Base-by-base conservation (phyloP, 768 basidiomycete genomes). In the Boletellus sp. region DNA sequence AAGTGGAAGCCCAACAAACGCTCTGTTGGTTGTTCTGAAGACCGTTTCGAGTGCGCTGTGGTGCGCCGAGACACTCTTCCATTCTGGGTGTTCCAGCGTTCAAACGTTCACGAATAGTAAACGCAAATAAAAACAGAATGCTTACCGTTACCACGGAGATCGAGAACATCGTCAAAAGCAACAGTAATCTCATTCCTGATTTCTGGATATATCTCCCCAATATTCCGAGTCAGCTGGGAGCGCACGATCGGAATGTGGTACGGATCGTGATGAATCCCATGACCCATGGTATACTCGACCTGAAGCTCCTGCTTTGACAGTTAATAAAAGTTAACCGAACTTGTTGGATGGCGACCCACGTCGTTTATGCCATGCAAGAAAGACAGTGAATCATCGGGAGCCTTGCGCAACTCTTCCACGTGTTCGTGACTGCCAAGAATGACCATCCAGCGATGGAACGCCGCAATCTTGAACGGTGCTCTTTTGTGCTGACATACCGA, bases 1-100 rank as follows among this genome's bases (percentile, higher is more conserved):
- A 2, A 75, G 34, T 5, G 76, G 75, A 23, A 70, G 57, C 0
- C 78, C 79, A 15, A 80, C 73, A 50, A 80, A 76, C 6, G 74
- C 44, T 11, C 80, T 70, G 51, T 76, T 78, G 44, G 62, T 72
- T 3, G 68, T 62, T 31, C 75, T 70, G 26, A 68, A 66, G 6
- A 80, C 62, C n/a, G 80, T 59, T 24, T 66, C 52, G 48, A 60
- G 65, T 16, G 69, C 52, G 0, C 50, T 60, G 2, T 65, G 54
- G 13, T 67, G 31, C 3, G 57, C 65, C 0, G 60, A 57, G n/a
- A 75, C 47, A 3, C 54, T 50, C 7, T 56, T 57, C 78, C 77
- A 79, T n/a, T 73, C 75, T 76, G 6, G 13, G 36, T 13, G 10
- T 13, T 31, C 32, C 19, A n/a, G 11, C 28, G 28, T 28, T 28